Evolutionary conservation across 1,284 basidiomycete species (phyloP).

Genomic region (Psilocybe mexicana): DNA sequence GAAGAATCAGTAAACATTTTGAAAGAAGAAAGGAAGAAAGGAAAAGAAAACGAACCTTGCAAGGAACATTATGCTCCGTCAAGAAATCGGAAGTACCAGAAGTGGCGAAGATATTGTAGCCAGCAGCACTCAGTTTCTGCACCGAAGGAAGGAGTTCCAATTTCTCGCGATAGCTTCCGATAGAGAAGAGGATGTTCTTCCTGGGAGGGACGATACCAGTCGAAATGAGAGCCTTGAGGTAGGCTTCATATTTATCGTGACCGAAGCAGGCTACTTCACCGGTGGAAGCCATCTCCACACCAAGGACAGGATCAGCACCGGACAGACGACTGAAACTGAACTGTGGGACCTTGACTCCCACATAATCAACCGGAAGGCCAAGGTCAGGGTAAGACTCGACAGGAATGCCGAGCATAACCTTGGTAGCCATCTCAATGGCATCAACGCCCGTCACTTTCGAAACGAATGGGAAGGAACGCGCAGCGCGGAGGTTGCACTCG

Average conservation of each 20-base stretch:
- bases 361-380: conserved; percentile 88
- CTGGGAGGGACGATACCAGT: conserved; percentile 94
- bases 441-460: conserved; percentile 98
- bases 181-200: conserved; percentile 93
- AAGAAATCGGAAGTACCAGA: conserved; percentile 97
- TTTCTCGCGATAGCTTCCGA: conserved; percentile 98
- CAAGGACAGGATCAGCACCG: conserved; percentile 97
- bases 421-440: conserved; percentile 98
- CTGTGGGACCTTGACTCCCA: conserved; percentile 98
- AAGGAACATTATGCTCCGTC: conserved; percentile 80
- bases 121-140: conserved; percentile 93
- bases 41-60: conserved; percentile 60
- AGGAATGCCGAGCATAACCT: conserved; percentile 93
- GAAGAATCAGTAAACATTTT: conserved; percentile 5
- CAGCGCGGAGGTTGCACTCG: conserved; percentile 97
- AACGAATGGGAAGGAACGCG: conserved; percentile 98
- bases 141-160: conserved; percentile 94
- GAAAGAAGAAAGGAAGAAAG: background rate
- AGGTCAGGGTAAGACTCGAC: conserved; percentile 90
- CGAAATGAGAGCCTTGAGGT: conserved; percentile 95
- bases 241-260: conserved; percentile 96
- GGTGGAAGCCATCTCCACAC: conserved; percentile 99
- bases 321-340: conserved; percentile 96
- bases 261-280: conserved; percentile 99
- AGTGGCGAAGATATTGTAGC: conserved; percentile 97